These are phyloP conservation scores for Eimeria falciformis DNA, from an alignment of 169 alveolate genomes.

Conservation along the genomic window DNA sequence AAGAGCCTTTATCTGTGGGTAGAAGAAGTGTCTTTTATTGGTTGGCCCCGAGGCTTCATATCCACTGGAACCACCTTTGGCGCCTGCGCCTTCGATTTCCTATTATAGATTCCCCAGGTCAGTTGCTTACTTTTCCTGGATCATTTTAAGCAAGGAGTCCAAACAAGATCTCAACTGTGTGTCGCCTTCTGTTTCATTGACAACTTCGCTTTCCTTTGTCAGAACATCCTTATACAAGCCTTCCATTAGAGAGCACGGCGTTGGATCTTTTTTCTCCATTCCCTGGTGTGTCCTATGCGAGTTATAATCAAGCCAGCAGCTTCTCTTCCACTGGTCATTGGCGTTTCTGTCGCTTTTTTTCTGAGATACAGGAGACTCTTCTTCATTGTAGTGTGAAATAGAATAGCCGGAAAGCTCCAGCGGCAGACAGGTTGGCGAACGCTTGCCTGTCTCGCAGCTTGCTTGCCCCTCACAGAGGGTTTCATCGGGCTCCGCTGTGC, in stretches of 20 bases:
- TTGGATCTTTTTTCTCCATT: background rate
- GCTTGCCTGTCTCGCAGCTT: too few relatives aligned
- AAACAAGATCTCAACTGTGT: background rate
- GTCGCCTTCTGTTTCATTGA: background rate
- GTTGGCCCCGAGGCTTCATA: background rate
- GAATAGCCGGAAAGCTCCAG: too few relatives aligned
- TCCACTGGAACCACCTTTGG: background rate
- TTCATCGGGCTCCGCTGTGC: too few relatives aligned
- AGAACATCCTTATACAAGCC: background rate
- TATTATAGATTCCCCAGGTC: too few relatives aligned
- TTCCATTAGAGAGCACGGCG: background rate
- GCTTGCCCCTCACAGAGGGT: too few relatives aligned
- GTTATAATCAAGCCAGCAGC: background rate
- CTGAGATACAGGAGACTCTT: background rate
- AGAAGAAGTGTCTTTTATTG: too few relatives aligned
- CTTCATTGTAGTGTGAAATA: background rate
- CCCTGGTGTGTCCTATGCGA: background rate
- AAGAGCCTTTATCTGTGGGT: too few relatives aligned
- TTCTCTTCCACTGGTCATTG: background rate
- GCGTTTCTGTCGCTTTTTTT: background rate
- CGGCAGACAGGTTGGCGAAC: too few relatives aligned
- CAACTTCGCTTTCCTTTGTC: background rate
- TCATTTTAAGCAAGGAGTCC: background rate
- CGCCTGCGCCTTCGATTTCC: background rate
- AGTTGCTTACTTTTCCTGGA: background rate